Evolutionary conservation across 179 eudicot species (phyloP).

Genomic region (Vitellaria paradoxa): DNA sequence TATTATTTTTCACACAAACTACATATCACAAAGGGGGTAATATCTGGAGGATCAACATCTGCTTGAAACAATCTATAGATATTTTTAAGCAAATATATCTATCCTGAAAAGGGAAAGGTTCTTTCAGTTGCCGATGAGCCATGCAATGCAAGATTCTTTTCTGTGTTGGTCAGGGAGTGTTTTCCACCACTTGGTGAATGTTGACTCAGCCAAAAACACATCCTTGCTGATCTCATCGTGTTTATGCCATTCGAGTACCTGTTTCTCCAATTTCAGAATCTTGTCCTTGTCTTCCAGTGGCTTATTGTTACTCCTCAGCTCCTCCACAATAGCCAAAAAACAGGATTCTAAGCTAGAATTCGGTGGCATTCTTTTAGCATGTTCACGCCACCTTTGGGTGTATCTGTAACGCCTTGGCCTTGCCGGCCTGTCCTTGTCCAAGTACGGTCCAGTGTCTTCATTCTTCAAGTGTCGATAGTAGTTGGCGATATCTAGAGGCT

Average conservation of each 20-base stretch:
- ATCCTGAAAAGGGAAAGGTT: background rate
- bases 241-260: slow-evolving; percentile 40
- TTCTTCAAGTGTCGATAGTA: slow-evolving; percentile 68
- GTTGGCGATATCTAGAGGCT: slow-evolving; percentile 91
- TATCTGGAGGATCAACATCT: background rate
- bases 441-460: slow-evolving; percentile 84
- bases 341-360: slow-evolving; percentile 63
- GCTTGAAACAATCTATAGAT: slow-evolving; percentile 19
- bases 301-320: slow-evolving; percentile 36
- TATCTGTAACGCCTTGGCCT: slow-evolving; percentile 72
- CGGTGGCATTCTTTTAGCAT: slow-evolving; percentile 36
- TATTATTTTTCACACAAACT: background rate
- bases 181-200: slow-evolving; percentile 85
- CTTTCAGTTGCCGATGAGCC: slow-evolving; percentile 14
- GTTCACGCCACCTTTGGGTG: slow-evolving; percentile 70
- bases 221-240: slow-evolving; percentile 40
- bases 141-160: slow-evolving; percentile 46
- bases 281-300: slow-evolving; percentile 30
- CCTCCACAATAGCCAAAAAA: slow-evolving; percentile 87
- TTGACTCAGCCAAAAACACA: slow-evolving; percentile 60
- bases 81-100: background rate
- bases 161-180: slow-evolving; percentile 21
- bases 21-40: background rate
- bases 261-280: slow-evolving; percentile 40
- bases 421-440: slow-evolving; percentile 47